A percentile compares a stretch with the other conserved stretches of the same genome.
phyloP scores from a whole-genome alignment of 768 basidiomycete genomes.

The Pulveroboletus sp. region DNA sequence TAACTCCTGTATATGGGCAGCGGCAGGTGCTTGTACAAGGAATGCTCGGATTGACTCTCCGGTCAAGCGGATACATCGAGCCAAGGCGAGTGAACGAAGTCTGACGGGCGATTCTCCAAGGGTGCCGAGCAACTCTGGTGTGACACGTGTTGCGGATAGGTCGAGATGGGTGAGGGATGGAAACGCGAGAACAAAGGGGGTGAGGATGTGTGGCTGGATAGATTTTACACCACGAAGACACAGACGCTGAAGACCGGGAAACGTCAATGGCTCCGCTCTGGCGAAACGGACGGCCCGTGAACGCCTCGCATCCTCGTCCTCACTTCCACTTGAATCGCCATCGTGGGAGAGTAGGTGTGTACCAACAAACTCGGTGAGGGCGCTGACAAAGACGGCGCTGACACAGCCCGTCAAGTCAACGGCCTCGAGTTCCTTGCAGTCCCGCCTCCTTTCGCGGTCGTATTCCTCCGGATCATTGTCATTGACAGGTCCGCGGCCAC shows the following conservation, averaged over 20 bases:
- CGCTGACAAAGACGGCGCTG: slow-evolving; percentile 84
- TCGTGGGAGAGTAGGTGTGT: slow-evolving; percentile 51
- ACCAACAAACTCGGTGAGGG: slow-evolving; percentile 79
- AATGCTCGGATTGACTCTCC: slow-evolving; percentile 75
- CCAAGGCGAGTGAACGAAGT: slow-evolving; percentile 78
- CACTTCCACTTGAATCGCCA: slow-evolving; percentile 43
- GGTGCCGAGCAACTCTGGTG: slow-evolving; percentile 67
- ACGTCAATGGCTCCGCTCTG: slow-evolving; percentile 51
- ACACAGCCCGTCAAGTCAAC: slow-evolving; percentile 95
- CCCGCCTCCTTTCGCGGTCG: slow-evolving; percentile 68
- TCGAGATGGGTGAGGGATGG: slow-evolving; percentile 88
- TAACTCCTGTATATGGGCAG: slow-evolving; percentile 65
- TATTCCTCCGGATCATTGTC: slow-evolving; percentile 72
- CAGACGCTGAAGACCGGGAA: slow-evolving; percentile 74
- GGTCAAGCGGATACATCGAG: slow-evolving; percentile 81
- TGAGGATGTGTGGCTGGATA: slow-evolving; percentile 63
- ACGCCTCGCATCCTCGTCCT: slow-evolving; percentile 36
- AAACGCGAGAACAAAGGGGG: slow-evolving; percentile 76
- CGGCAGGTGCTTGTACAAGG: slow-evolving; percentile 65
- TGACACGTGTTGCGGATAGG: slow-evolving; percentile 83
- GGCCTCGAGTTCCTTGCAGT: slow-evolving; percentile 80
- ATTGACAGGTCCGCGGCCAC: slow-evolving; percentile 54
- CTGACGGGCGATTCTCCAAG: slow-evolving; percentile 68
- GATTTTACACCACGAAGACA: slow-evolving; percentile 83
- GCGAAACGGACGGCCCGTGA: slow-evolving; percentile 32